Evolutionary conservation across 805 yeast species (phyloP), one percentile per base, ranked within the genome.

Genomic region (Priceomyces medius): DNA sequence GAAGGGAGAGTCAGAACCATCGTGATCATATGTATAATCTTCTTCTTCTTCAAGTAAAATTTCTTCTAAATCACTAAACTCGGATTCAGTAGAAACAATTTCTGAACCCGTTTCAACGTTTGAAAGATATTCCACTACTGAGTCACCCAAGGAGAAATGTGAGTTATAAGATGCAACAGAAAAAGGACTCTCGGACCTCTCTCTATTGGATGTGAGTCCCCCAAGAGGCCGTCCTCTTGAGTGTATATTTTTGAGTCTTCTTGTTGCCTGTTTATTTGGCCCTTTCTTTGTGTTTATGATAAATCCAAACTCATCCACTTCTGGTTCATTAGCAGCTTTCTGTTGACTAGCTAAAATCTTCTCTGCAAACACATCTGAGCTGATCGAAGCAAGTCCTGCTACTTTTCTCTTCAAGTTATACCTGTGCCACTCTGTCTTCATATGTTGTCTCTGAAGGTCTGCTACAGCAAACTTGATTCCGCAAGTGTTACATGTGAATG

Each of bases 311-410:
- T 79, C 84, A 54, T 77, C 83, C 43, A 75, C 81, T 33, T 61
- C 56, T 2, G 48, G 56, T 10, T 52, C 52, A 8, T 43, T 46
- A 23, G 40, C 46, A 3, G 47, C 54, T 7, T 35, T 56, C 20
- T 59, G 49, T 42, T 55, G 61, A 20, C 48, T 55, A 9, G 40
- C 31, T 37, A 69, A 56, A 24, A 85, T 84, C 58, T 88, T 85
- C 49, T 83, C 85, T 16, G 85, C 86, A 62, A 85, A 85, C 2
- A 76, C 64, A 29, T 74, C 85, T 2, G 88, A 79, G 14, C 81
- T 66, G 21, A 89, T 79, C 1, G 95, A 83, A 5, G 90, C 83
- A 43, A 89, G 65, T 21, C 77, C 76, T 13, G 74, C 74, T 20
- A 70, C 74, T 47, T 73, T 54, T 53, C 76, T 52, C 47, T 70